These are phyloP conservation scores for Pneumocystis jirovecii DNA, from an alignment of 1,139 yeast genomes.

Conservation along the genomic window DNA sequence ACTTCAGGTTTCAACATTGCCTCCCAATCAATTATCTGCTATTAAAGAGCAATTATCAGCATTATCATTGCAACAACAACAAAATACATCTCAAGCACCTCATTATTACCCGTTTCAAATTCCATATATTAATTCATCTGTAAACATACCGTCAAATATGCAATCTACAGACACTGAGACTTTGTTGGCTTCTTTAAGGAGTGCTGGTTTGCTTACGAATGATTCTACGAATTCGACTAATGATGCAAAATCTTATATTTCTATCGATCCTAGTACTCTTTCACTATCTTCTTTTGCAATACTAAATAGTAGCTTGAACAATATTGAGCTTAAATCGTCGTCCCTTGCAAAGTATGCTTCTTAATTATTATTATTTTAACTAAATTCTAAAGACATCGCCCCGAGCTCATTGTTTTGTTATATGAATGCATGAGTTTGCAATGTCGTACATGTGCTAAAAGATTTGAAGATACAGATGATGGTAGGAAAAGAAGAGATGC, in stretches of 20 bases:
- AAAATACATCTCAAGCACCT: neutral
- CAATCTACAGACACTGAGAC: neutral
- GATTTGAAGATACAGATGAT: conserved; percentile 51
- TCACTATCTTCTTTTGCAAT: conserved; percentile 5
- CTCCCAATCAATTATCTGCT: conserved; percentile 11
- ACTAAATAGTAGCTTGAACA: neutral
- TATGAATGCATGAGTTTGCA: conserved; percentile 57
- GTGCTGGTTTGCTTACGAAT: conserved; percentile 10
- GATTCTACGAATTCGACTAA: neutral
- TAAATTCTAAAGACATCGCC: conserved; percentile 18
- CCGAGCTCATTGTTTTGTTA: conserved; percentile 26
- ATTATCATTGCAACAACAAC: neutral
- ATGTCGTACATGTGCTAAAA: conserved; percentile 79
- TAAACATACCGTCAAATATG: neutral
- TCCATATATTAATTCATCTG: neutral
- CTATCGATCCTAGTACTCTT: neutral
- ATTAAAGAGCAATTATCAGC: conserved; percentile 8
- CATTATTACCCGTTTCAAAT: neutral
- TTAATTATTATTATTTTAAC: neutral
- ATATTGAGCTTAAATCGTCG: neutral
- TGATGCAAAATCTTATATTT: neutral
- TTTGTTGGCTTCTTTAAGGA: conserved; percentile 1
- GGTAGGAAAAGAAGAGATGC: conserved; percentile 41
- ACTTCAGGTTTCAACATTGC: conserved; percentile 11
- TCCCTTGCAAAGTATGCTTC: conserved; percentile 16